Conservation (phyloP, 257 asterid species). For the Solanum dulcamara region DNA sequence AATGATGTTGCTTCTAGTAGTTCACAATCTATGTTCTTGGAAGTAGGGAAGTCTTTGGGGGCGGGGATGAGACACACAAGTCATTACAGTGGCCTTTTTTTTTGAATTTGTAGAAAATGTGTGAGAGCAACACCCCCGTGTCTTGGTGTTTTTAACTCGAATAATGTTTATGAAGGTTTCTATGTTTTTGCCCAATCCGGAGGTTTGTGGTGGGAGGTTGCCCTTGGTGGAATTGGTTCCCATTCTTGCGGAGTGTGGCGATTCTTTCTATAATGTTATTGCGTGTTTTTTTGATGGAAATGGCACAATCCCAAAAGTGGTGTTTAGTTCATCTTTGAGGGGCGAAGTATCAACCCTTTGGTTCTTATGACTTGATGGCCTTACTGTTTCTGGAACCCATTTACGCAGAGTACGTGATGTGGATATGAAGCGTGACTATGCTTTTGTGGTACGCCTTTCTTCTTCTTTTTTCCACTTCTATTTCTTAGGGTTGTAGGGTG, state of each 20-base stretch:
- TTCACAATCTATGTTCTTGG: background rate
- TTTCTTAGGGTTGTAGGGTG: background rate
- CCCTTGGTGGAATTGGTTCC: conserved; percentile 51
- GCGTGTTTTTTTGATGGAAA: conserved; percentile 50
- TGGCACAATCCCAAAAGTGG: conserved; percentile 49
- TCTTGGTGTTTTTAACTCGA: conserved; percentile 32
- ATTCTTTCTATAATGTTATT: conserved; percentile 43
- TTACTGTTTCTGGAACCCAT: conserved; percentile 62
- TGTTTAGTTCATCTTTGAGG: conserved; percentile 56
- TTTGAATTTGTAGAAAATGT: conserved; percentile 17
- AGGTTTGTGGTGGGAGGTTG: conserved; percentile 59
- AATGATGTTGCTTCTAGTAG: background rate
- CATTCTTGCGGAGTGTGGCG: conserved; percentile 44
- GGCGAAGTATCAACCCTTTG: conserved; percentile 50
- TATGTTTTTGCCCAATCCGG: conserved; percentile 50
- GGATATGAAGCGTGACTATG: conserved; percentile 67
- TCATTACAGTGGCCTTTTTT: background rate
- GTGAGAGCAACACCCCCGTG: conserved; percentile 24
- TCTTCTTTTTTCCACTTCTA: background rate
- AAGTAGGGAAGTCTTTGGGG: background rate
- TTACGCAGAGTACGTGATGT: conserved; percentile 72
- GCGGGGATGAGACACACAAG: background rate
- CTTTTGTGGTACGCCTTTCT: conserved; percentile 40
- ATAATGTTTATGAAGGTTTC: conserved; percentile 56
- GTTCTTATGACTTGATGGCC: conserved; percentile 58